Evolutionary conservation across 2,329 filamentous ascomycete genomes (phyloP), one percentile per base, ranked within the genome.

Genomic region (Diaporthe batatas): DNA sequence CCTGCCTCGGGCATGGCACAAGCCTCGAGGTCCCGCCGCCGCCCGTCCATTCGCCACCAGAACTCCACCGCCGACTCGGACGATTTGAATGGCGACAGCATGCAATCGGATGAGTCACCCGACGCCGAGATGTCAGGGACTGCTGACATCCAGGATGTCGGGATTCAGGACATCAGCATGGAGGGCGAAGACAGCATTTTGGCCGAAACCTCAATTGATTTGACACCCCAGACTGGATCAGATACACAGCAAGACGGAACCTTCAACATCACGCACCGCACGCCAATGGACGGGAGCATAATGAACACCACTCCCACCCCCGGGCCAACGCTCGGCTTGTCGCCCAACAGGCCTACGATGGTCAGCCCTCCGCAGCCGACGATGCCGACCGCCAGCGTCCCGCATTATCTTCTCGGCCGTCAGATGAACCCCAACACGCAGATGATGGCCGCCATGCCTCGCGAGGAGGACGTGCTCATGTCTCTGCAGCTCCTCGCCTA

Each of bases 401-500:
- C 94, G 53, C 90, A 93, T 72, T 96, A 96, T 79, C 88, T 95
- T 34, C 89, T 94, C 67, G 93, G 97, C 77, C 91, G 93, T 49
- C 91, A 91, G 59, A 83, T 92, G 68, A 88, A 91, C 49, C 90
- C 93, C 34, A 90, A 91, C 78, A 89, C 92, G 21, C 91, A 92
- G 77, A 92, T 97, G 77, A 86, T 98, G 42, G 94, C 95, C 36
- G 93, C 95, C 14, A 97, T 98, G 93, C 96, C 96, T 12, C 91
- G 96, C 67, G 96, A 99, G 78, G 96, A 99, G 82, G 96, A 99
- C 79, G 96, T 99, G 2, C 87, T 99, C 75, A 98, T 99, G 96
- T 98, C 96, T 7, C 88, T 99, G 49, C 96, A 99, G 83, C 90
- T 99, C 25, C 89, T 99, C 58, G 96, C 96, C 21, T 99, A 99